Conservation (phyloP, 345 rosid species). For the Linum usitatissimum region DNA sequence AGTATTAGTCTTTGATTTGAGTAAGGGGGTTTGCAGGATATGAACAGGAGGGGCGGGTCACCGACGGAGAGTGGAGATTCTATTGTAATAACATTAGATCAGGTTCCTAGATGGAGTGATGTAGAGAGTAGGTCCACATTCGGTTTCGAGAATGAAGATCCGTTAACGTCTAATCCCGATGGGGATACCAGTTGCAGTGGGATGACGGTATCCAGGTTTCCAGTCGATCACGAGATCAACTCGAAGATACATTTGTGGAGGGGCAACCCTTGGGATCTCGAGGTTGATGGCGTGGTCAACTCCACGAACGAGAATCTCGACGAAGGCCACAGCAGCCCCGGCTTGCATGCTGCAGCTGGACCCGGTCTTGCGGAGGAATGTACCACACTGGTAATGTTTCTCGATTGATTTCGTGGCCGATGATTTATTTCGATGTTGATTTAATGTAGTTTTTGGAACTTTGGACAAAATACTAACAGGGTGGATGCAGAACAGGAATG, state of each 20-base stretch:
- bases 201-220: conserved; percentile 55
- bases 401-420: conserved; percentile 1
- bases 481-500: conserved; percentile 98
- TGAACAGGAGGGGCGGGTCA: conserved; percentile 12
- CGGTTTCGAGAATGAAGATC: conserved; percentile 60
- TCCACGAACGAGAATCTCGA: conserved; percentile 95
- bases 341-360: conserved; percentile 95
- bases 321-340: conserved; percentile 85
- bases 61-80: conserved; percentile 40
- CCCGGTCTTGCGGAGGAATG: conserved; percentile 95
- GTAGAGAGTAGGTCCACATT: conserved; percentile 48
- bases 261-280: conserved; percentile 95
- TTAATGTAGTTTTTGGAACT: conserved; percentile 9
- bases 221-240: conserved; percentile 76
- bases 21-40: background rate
- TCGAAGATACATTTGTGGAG: conserved; percentile 86
- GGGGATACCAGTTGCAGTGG: conserved; percentile 44
- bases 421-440: background rate
- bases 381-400: conserved; percentile 55
- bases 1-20: background rate
- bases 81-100: conserved; percentile 75
- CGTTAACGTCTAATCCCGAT: conserved; percentile 46
- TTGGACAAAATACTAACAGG: conserved; percentile 38
- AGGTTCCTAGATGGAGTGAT: conserved; percentile 89
- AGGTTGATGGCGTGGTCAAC: conserved; percentile 95